Evolutionary conservation across 345 rosid species (phyloP).

Genomic region (Brassica nigra): DNA sequence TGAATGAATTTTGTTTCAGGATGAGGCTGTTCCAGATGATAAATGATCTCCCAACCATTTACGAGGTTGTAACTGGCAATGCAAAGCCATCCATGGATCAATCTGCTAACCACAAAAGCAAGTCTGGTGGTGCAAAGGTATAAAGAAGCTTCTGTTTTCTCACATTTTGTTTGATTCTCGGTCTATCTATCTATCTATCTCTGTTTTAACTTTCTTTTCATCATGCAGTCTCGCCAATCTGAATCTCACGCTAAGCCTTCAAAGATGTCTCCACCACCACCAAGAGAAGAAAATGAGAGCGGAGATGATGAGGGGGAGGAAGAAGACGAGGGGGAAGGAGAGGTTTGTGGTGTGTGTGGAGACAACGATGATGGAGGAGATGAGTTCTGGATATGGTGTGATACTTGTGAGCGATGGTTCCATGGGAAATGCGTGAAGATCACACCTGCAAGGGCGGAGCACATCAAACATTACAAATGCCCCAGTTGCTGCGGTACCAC

Average conservation of each 20-base stretch:
- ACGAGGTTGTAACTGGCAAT: conserved; percentile 78
- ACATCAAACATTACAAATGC: conserved; percentile 46
- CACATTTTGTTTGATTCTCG: not conserved
- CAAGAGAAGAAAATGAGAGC: conserved; percentile 38
- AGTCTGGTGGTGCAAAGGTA: conserved; percentile 67
- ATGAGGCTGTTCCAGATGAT: conserved; percentile 96
- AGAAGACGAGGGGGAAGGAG: conserved; percentile 37
- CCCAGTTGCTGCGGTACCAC: conserved; percentile 37
- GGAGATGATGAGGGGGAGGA: conserved; percentile 43
- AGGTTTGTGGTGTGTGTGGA: conserved; percentile 42
- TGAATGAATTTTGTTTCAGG: conserved; percentile 46
- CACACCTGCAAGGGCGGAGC: conserved; percentile 43
- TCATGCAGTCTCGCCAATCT: conserved; percentile 34
- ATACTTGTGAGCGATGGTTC: conserved; percentile 43
- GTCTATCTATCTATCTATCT: not conserved
- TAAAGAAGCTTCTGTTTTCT: conserved; percentile 13
- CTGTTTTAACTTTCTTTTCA: not conserved
- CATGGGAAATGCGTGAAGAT: conserved; percentile 44
- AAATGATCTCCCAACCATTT: conserved; percentile 89
- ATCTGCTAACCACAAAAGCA: conserved; percentile 68
- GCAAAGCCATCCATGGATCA: conserved; percentile 78
- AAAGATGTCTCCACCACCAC: conserved; percentile 35
- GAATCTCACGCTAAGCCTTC: conserved; percentile 38
- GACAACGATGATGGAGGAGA: conserved; percentile 35
- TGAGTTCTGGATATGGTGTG: conserved; percentile 44